Percentiles rank a stretch among this genome's conserved stretches.
These are phyloP conservation scores for Samsoniella hepiali DNA, from an alignment of 2,329 filamentous ascomycete genomes.

Conservation along the genomic window DNA sequence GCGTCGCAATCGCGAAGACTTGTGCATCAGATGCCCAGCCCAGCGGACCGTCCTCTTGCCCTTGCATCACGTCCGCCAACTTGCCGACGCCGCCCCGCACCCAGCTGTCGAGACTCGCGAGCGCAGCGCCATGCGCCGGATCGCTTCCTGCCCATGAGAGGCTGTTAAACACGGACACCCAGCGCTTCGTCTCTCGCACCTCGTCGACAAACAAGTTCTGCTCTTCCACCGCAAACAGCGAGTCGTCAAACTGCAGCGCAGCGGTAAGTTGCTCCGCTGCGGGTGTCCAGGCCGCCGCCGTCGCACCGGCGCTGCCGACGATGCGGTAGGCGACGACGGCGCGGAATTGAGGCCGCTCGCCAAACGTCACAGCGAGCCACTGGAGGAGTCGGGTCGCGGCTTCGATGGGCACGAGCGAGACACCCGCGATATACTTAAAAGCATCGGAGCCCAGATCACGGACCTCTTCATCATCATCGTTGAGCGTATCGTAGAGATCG, in stretches of 20 bases:
- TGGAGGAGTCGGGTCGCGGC: constrained; percentile 44
- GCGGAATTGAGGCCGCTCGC: constrained; percentile 35
- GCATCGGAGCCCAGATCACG: constrained; percentile 60
- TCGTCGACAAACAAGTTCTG: constrained; percentile 93
- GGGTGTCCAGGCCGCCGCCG: constrained; percentile 23
- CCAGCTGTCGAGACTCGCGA: constrained; percentile 44
- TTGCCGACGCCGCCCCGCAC: constrained; percentile 45
- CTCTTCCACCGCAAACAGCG: constrained; percentile 83
- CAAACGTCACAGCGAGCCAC: constrained; percentile 40
- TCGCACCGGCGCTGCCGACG: constrained; percentile 26
- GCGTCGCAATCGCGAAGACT: constrained; percentile 59
- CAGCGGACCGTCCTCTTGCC: constrained; percentile 59
- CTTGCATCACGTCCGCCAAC: constrained; percentile 33
- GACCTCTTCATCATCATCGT: constrained; percentile 91
- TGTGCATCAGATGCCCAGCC: constrained; percentile 69
- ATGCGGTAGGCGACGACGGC: constrained; percentile 42
- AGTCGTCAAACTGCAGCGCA: constrained; percentile 55
- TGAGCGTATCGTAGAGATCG: constrained; percentile 70
- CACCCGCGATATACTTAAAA: constrained; percentile 44
- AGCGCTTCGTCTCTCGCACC: constrained; percentile 68
- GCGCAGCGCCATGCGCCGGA: constrained; percentile 13
- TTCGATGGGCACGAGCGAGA: constrained; percentile 45
- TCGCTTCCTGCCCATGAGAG: constrained; percentile 26
- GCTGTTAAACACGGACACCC: constrained; percentile 52
- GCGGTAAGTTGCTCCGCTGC: constrained; percentile 40